phyloP scores from a whole-genome alignment of 108 stramenopile species.

The Skeletonema costatum region DNA sequence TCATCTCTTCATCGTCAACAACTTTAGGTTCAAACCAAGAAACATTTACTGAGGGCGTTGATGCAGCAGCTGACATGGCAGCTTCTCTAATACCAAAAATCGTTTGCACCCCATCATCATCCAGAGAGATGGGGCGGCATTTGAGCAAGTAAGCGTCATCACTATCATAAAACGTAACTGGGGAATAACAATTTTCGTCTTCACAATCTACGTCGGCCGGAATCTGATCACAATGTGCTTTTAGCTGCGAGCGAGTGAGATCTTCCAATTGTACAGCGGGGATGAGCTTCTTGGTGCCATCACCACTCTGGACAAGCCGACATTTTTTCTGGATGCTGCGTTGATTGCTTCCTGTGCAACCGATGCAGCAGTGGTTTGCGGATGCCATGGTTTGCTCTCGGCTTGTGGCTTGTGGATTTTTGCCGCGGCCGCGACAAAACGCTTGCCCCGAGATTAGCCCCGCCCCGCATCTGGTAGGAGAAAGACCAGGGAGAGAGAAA shows the following conservation, averaged over 20 bases:
- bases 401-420: too few relatives aligned
- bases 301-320: background rate
- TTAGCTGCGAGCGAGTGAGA: background rate
- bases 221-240: background rate
- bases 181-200: conserved; percentile 5
- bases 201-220: background rate
- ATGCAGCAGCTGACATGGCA: background rate
- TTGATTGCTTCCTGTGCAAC: background rate
- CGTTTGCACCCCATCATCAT: background rate
- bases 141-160: conserved; percentile 43
- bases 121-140: conserved; percentile 15
- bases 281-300: background rate
- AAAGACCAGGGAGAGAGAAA: too few relatives aligned
- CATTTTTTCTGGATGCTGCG: background rate
- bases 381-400: background rate
- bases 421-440: too few relatives aligned
- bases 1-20: conserved; percentile 3
- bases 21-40: conserved; percentile 17
- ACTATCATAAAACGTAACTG: conserved; percentile 22
- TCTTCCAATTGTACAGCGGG: background rate
- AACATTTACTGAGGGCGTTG: conserved; percentile 6
- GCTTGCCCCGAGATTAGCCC: too few relatives aligned
- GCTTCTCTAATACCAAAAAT: conserved; percentile 26
- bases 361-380: background rate
- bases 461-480: too few relatives aligned